phyloP scores from a whole-genome alignment of 352 stramenopile genomes.

The Blastocystis sp. region DNA sequence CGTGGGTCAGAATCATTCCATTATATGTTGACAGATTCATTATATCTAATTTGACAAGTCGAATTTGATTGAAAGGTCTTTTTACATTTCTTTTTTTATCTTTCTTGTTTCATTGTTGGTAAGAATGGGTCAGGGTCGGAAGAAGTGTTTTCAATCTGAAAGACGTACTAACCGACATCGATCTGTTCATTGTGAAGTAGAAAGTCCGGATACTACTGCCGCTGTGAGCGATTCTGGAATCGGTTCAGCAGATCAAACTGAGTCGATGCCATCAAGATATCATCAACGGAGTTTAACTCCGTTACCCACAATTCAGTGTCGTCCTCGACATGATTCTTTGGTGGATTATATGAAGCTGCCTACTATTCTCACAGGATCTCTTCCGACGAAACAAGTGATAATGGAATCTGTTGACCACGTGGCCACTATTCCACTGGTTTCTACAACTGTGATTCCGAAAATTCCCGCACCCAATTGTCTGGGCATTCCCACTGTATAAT shows the following conservation, averaged over 20 bases:
- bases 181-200: slow-evolving; percentile 1
- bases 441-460: neutral
- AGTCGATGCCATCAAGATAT: neutral
- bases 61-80: too few relatives aligned
- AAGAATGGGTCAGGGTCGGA: slow-evolving; percentile 41
- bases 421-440: neutral
- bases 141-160: slow-evolving; percentile 17
- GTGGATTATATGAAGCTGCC: slow-evolving; percentile 44
- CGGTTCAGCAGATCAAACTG: neutral
- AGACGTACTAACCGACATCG: neutral
- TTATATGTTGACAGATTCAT: too few relatives aligned
- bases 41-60: too few relatives aligned
- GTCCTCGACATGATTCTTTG: slow-evolving; percentile 15
- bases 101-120: too few relatives aligned
- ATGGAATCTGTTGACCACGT: too few relatives aligned
- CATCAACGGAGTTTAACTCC: neutral
- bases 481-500: neutral
- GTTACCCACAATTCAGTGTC: neutral
- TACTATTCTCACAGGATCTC: neutral
- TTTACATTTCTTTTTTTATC: too few relatives aligned
- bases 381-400: neutral
- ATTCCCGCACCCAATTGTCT: neutral
- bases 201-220: neutral
- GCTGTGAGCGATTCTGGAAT: neutral
- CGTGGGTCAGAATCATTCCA: too few relatives aligned